Evolutionary conservation across 345 rosid species (phyloP).

Genomic region (Eucalyptus cloeziana): DNA sequence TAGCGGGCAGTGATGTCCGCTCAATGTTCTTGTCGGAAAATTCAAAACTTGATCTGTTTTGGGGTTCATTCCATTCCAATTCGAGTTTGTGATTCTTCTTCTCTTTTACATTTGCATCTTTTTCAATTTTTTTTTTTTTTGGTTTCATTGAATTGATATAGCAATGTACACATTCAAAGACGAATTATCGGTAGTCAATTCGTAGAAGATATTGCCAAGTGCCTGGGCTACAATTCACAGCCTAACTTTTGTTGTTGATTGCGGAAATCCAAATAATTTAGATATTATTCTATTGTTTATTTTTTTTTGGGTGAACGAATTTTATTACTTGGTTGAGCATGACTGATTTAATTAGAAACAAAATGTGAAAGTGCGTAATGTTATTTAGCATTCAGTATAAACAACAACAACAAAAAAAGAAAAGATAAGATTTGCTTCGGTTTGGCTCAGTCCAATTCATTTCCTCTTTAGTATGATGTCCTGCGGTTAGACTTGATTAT

Average conservation of each 20-base stretch:
- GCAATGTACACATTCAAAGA: not conserved
- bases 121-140: not conserved
- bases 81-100: not conserved
- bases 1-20: not conserved
- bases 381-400: too few species aligned
- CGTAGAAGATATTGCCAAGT: not conserved
- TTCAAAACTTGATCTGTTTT: not conserved
- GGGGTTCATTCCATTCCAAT: not conserved
- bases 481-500: not conserved
- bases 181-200: not conserved
- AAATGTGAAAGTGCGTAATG: not conserved
- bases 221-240: not conserved
- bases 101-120: not conserved
- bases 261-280: not conserved
- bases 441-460: not conserved
- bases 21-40: not conserved
- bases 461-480: not conserved
- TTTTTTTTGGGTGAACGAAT: not conserved
- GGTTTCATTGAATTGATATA: not conserved
- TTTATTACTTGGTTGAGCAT: not conserved
- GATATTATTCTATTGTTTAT: not conserved
- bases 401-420: too few species aligned
- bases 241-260: not conserved
- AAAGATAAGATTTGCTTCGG: not conserved
- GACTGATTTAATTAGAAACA: not conserved